Evolutionary conservation across 139 green algal species (phyloP).

Genomic region (Tetraselmis striata): DNA sequence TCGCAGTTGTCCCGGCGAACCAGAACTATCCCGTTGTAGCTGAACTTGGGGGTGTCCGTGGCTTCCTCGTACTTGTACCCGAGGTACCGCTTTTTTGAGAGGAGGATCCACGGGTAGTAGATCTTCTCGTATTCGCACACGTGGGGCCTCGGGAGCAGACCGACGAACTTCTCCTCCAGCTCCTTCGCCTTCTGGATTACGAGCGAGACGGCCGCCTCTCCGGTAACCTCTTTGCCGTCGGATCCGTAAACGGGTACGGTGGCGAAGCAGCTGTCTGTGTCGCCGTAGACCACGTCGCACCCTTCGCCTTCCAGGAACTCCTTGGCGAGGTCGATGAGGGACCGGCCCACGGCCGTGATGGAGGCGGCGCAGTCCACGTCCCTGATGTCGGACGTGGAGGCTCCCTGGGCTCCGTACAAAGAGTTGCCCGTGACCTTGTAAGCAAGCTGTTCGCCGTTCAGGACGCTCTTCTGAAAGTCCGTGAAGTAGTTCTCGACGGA

Average conservation of each 20-base stretch:
- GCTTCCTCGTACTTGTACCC: slow-evolving; percentile 16
- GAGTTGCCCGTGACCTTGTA: slow-evolving; percentile 26
- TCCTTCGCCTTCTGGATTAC: too few relatives aligned
- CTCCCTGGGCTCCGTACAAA: slow-evolving; percentile 13
- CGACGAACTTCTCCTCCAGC: too few relatives aligned
- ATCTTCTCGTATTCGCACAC: slow-evolving; percentile 21
- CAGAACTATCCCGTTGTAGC: too few relatives aligned
- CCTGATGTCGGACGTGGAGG: slow-evolving; percentile 12
- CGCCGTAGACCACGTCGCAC: slow-evolving; percentile 14
- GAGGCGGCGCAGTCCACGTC: too few relatives aligned
- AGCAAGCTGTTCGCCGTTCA: slow-evolving; percentile 19
- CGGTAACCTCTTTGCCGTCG: too few relatives aligned
- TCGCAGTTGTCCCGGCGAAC: too few relatives aligned
- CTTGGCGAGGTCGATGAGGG: slow-evolving; percentile 18
- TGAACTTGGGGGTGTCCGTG: too few relatives aligned
- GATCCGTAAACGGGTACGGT: too few relatives aligned
- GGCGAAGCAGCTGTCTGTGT: slow-evolving; percentile 2
- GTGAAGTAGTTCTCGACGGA: slow-evolving; percentile 1
- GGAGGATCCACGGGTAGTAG: slow-evolving; percentile 15
- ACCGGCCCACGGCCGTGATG: slow-evolving; percentile 16
- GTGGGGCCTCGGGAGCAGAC: slow-evolving; percentile 11
- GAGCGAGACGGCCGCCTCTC: too few relatives aligned
- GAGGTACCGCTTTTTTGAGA: slow-evolving; percentile 23
- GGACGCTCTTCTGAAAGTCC: slow-evolving; percentile 11
- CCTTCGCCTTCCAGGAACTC: slow-evolving; percentile 8